Evolutionary conservation across 768 basidiomycete species (phyloP).

Genomic region (Suillus subalutaceus): DNA sequence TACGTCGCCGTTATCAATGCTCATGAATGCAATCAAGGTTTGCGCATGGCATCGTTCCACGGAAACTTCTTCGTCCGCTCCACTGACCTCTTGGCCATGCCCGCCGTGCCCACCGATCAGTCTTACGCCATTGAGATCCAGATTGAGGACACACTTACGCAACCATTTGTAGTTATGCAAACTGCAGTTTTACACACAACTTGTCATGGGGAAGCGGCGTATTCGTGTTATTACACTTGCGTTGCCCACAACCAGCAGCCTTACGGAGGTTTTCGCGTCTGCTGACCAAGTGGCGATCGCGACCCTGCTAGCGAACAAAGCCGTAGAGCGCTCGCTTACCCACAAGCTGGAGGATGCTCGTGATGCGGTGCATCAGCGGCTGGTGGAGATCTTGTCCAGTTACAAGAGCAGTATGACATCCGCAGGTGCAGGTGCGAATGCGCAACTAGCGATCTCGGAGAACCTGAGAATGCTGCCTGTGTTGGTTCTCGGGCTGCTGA

Average conservation of each 20-base stretch:
- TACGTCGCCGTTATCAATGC: background rate
- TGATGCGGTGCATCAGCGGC: conserved; percentile 79
- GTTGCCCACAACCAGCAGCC: conserved; percentile 82
- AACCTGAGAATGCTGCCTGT: conserved; percentile 96
- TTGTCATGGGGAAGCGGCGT: conserved; percentile 88
- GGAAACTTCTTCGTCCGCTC: conserved; percentile 99
- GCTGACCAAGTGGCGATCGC: conserved; percentile 88
- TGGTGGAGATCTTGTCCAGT: conserved; percentile 81
- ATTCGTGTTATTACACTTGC: conserved; percentile 91
- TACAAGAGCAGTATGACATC: conserved; percentile 98
- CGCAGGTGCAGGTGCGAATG: conserved; percentile 90
- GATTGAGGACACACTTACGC: conserved; percentile 91
- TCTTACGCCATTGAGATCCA: conserved; percentile 95
- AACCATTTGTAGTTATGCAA: conserved; percentile 92
- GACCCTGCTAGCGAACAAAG: conserved; percentile 88
- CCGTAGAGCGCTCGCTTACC: conserved; percentile 84
- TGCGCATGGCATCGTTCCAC: conserved; percentile 97
- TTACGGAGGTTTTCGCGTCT: conserved; percentile 89
- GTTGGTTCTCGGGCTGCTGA: conserved; percentile 85
- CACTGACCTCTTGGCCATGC: conserved; percentile 94
- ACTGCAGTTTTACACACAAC: conserved; percentile 95
- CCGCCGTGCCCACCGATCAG: conserved; percentile 95
- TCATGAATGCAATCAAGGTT: conserved; percentile 45
- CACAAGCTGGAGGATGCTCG: conserved; percentile 89
- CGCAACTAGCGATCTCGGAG: conserved; percentile 88